These are phyloP conservation scores for Lipomyces sp. DNA, from an alignment of 805 yeast genomes.

Conservation along the genomic window DNA sequence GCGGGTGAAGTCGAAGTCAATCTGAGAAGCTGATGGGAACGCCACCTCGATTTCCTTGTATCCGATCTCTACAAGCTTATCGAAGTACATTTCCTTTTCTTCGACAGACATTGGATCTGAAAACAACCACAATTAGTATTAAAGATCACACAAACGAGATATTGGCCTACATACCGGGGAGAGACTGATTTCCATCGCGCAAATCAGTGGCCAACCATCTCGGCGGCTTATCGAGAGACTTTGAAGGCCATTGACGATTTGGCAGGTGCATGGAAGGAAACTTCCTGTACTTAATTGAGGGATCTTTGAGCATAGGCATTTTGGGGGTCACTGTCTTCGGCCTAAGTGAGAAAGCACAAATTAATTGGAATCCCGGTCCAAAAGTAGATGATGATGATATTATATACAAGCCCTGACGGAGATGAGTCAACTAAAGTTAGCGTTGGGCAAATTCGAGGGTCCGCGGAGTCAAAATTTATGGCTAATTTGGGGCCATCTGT, in stretches of 20 bases:
- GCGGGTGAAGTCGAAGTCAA: constrained; percentile 79
- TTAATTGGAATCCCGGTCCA: neutral
- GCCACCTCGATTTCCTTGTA: constrained; percentile 85
- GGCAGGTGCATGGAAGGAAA: constrained; percentile 62
- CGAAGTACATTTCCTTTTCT: constrained; percentile 74
- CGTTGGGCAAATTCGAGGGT: neutral
- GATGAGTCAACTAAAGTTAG: constrained; percentile 1
- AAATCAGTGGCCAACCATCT: constrained; percentile 84
- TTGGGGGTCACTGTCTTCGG: neutral
- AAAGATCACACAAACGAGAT: neutral
- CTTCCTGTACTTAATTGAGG: constrained; percentile 63
- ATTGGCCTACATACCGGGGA: constrained; percentile 54
- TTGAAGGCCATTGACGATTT: constrained; percentile 72
- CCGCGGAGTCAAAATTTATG: neutral
- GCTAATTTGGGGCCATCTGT: neutral
- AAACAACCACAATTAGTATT: neutral
- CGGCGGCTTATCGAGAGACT: constrained; percentile 64
- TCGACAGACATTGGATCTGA: constrained; percentile 73
- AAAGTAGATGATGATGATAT: neutral
- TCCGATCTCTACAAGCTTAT: constrained; percentile 70
- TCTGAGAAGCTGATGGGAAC: constrained; percentile 79
- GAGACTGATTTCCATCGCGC: constrained; percentile 82
- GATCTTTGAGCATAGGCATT: constrained; percentile 54
- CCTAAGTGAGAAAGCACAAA: neutral
- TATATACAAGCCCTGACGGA: neutral